These are phyloP conservation scores for Scedosporium apiospermum DNA, from an alignment of 2,329 filamentous ascomycete species.

Conservation along the genomic window DNA sequence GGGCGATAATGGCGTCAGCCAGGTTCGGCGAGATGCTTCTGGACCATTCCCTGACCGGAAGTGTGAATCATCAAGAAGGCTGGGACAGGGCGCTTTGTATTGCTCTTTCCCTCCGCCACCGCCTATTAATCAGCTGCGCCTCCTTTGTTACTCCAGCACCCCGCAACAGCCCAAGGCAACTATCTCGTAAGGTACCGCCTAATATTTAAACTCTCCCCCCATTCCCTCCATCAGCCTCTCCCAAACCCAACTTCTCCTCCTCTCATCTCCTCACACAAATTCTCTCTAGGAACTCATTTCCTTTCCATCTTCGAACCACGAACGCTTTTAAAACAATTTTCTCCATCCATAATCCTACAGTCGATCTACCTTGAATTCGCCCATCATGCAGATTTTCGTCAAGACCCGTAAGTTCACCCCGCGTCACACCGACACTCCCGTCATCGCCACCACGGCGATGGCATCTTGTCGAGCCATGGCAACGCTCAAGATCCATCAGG, in stretches of 20 bases:
- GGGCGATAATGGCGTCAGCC: not conserved
- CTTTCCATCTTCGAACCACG: constrained; percentile 4
- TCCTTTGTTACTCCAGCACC: not conserved
- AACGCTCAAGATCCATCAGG: constrained; percentile 27
- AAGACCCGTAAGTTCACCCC: constrained; percentile 68
- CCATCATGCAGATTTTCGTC: constrained; percentile 93
- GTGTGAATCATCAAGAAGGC: constrained; percentile 2
- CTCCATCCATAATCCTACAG: constrained; percentile 8
- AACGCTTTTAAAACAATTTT: constrained; percentile 6
- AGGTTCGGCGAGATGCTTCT: constrained; percentile 18
- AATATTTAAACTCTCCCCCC: constrained; percentile 15
- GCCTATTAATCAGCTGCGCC: constrained; percentile 7
- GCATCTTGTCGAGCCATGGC: not conserved
- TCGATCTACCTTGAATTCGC: constrained; percentile 18
- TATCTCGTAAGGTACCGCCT: constrained; percentile 7
- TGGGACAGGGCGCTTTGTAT: not conserved
- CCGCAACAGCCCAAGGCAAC: constrained; percentile 4
- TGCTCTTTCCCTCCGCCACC: not conserved
- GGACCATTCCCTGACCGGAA: constrained; percentile 23
- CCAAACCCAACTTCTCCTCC: constrained; percentile 17
- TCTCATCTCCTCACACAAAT: constrained; percentile 7
- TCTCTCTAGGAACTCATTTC: constrained; percentile 10
- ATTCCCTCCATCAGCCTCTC: constrained; percentile 9
- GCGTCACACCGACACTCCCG: not conserved
- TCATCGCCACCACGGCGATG: not conserved